Conservation (phyloP, 352 stramenopile genomes). For the Globisporangium perplexum region DNA sequence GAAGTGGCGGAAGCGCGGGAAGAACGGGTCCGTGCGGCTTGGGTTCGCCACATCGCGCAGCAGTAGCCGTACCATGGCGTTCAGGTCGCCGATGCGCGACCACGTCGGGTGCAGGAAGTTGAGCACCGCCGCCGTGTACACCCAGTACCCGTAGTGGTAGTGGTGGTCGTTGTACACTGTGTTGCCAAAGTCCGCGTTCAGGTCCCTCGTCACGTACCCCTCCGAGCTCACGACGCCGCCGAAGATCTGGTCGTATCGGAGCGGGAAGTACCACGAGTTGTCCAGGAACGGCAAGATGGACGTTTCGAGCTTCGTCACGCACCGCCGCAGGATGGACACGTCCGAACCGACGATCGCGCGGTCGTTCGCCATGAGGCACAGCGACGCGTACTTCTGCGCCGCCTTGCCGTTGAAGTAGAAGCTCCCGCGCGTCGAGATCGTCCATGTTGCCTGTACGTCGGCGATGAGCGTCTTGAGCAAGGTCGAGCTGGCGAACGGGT, state of each 20-base stretch:
- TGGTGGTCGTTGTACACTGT: constrained; percentile 77
- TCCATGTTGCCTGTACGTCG: constrained; percentile 56
- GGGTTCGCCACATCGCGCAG: constrained; percentile 50
- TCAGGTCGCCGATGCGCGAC: constrained; percentile 39
- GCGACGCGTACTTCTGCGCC: constrained; percentile 65
- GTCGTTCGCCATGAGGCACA: constrained; percentile 75
- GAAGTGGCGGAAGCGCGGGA: constrained; percentile 61
- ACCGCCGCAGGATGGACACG: constrained; percentile 46
- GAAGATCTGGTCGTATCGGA: constrained; percentile 57
- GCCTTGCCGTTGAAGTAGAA: constrained; percentile 79
- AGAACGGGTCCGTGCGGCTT: constrained; percentile 41
- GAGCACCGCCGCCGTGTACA: constrained; percentile 52
- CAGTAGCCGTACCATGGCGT: constrained; percentile 38
- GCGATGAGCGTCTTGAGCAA: constrained; percentile 38
- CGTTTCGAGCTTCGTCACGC: constrained; percentile 56
- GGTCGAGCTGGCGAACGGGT: constrained; percentile 6
- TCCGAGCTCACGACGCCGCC: constrained; percentile 62
- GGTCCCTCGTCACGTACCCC: constrained; percentile 40
- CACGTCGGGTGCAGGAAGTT: constrained; percentile 71
- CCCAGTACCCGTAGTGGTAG: constrained; percentile 76
- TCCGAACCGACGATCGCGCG: constrained; percentile 49
- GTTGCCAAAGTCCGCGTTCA: constrained; percentile 70
- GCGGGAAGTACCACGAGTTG: constrained; percentile 58
- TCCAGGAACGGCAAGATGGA: constrained; percentile 47
- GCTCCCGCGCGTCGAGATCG: constrained; percentile 38